phyloP scores from a whole-genome alignment of 163 green algal genomes.

The Scenedesmus sp. region DNA sequence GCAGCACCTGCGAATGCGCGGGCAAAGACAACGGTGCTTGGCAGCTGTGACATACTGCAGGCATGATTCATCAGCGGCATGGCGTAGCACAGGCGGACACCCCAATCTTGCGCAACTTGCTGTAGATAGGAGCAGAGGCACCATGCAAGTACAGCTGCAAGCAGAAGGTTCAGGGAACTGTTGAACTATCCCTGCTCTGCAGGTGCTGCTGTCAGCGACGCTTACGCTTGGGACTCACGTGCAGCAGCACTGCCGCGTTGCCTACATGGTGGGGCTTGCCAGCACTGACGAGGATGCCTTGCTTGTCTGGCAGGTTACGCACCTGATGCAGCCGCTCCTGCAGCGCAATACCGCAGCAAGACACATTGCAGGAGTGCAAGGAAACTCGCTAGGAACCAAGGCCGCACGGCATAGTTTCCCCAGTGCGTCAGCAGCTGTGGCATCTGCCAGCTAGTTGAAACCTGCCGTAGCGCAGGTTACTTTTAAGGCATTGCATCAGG shows the following conservation, averaged over 20 bases:
- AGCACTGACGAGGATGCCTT: slow-evolving; percentile 44
- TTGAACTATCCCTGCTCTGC: too few species aligned
- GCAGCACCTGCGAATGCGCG: background rate
- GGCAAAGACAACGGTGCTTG: background rate
- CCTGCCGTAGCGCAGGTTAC: too few species aligned
- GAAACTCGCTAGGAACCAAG: background rate
- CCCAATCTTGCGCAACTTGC: too few species aligned
- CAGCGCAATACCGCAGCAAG: background rate
- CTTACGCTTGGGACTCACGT: slow-evolving; percentile 8
- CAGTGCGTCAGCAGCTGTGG: background rate
- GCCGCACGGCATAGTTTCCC: too few species aligned
- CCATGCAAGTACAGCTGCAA: too few species aligned
- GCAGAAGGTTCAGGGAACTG: too few species aligned
- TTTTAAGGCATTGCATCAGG: too few species aligned
- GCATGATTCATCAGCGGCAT: too few species aligned
- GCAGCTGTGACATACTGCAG: background rate
- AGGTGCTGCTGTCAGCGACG: too few species aligned
- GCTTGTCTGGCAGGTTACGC: background rate
- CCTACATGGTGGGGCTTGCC: slow-evolving; percentile 22
- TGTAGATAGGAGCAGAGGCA: too few species aligned
- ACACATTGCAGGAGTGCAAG: background rate
- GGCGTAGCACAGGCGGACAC: too few species aligned
- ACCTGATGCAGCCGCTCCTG: slow-evolving; percentile 24
- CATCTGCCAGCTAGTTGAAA: background rate
- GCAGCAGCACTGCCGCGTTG: background rate